A percentile compares a stretch with the other conserved stretches of the same genome.
Conservation (phyloP, 148 eudicot species). For the Camellia lanceoleosa region DNA sequence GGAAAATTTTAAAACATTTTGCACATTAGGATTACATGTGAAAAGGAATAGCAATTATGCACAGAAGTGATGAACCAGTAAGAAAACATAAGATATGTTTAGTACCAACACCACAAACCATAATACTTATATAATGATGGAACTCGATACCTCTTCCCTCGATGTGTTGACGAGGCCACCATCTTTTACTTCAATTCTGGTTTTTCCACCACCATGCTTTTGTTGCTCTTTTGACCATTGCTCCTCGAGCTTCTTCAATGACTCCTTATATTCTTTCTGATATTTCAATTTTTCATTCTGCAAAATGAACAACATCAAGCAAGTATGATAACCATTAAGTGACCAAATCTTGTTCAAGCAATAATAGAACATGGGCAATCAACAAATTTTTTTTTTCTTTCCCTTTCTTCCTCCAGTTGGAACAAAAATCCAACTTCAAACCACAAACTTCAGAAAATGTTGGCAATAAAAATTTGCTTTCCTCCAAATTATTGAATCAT, state of each 20-base stretch:
- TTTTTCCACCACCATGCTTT: constrained; percentile 40
- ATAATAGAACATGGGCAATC: neutral
- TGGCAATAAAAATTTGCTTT: neutral
- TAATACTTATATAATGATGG: neutral
- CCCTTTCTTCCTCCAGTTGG: neutral
- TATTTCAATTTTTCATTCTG: constrained; percentile 62
- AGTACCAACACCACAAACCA: neutral
- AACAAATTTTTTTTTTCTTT: neutral
- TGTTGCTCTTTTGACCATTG: constrained; percentile 52
- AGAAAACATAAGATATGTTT: neutral
- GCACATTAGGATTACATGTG: neutral
- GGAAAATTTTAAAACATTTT: neutral
- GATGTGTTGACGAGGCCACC: constrained; percentile 29
- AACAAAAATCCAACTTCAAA: neutral
- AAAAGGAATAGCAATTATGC: neutral
- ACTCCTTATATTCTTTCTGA: constrained; percentile 59
- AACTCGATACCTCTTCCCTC: constrained; percentile 40
- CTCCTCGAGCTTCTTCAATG: constrained; percentile 72
- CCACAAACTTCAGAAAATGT: neutral
- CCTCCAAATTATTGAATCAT: neutral
- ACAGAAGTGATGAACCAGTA: neutral
- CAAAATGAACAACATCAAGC: constrained; percentile 19
- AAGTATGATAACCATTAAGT: neutral
- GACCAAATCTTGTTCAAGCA: neutral
- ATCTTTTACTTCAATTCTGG: constrained; percentile 31